Evolutionary conservation across 169 alveolate genomes (phyloP).

Genomic region (Babesia ovata): DNA sequence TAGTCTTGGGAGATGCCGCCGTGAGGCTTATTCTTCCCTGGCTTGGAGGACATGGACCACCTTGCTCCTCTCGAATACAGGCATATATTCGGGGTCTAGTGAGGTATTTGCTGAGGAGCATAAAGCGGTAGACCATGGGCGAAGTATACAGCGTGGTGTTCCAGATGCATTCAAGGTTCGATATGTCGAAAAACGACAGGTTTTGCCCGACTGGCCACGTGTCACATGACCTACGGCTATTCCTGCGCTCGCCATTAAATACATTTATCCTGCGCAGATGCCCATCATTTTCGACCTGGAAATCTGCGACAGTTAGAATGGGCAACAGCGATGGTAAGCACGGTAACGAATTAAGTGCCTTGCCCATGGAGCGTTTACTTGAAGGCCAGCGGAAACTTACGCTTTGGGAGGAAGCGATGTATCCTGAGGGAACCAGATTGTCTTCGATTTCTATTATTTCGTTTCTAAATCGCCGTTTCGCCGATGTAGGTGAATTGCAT

Average conservation of each 20-base stretch:
- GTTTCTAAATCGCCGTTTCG: too few relatives aligned
- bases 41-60: background rate
- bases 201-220: background rate
- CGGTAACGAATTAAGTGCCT: constrained; percentile 1
- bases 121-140: constrained; percentile 31
- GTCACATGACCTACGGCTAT: background rate
- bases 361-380: background rate
- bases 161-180: constrained; percentile 19
- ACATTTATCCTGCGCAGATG: constrained; percentile 14
- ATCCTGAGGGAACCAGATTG: too few relatives aligned
- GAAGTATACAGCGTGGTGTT: constrained; percentile 35
- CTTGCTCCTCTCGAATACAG: background rate
- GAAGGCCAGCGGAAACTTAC: background rate
- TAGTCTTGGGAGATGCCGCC: background rate
- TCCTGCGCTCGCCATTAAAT: constrained; percentile 4
- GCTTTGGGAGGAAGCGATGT: too few relatives aligned
- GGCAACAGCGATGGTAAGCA: constrained; percentile 11
- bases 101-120: constrained; percentile 6
- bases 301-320: constrained; percentile 17
- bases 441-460: too few relatives aligned
- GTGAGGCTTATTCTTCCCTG: background rate
- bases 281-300: constrained; percentile 21
- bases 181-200: constrained; percentile 36
- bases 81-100: constrained; percentile 2
- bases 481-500: too few relatives aligned